Conservation (phyloP, 192 early-diverging fungal species). For the Podila verticillata region DNA sequence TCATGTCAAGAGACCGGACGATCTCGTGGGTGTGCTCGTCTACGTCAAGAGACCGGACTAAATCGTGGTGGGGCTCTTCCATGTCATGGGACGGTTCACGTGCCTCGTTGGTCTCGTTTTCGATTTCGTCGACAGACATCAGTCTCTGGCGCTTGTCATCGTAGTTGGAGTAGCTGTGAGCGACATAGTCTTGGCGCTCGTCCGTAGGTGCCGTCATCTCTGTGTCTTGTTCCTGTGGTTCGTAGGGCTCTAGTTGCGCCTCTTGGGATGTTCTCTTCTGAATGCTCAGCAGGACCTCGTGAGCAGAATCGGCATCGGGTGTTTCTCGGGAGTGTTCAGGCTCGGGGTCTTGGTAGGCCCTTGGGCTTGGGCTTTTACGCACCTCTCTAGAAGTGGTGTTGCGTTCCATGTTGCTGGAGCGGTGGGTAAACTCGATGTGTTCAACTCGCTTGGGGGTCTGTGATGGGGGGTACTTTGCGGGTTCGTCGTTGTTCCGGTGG, state of each 20-base stretch:
- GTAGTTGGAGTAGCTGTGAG: background rate
- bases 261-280: slow-evolving; percentile 3
- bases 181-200: background rate
- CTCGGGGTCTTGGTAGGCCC: background rate
- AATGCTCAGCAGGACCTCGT: background rate
- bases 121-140: background rate
- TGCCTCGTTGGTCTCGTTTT: background rate
- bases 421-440: background rate
- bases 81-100: background rate
- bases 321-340: background rate
- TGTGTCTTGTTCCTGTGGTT: background rate
- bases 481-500: background rate
- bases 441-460: background rate
- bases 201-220: background rate
- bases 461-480: background rate
- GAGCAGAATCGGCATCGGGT: background rate
- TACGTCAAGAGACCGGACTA: too few species aligned
- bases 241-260: background rate
- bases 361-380: background rate
- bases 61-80: too few species aligned
- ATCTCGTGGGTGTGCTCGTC: too few species aligned
- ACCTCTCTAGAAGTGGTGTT: too few species aligned
- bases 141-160: background rate
- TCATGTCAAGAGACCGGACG: too few species aligned
- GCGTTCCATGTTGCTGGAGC: background rate